Conservation (phyloP, 495 filamentous ascomycete genomes). For the Neurospora sp. region DNA sequence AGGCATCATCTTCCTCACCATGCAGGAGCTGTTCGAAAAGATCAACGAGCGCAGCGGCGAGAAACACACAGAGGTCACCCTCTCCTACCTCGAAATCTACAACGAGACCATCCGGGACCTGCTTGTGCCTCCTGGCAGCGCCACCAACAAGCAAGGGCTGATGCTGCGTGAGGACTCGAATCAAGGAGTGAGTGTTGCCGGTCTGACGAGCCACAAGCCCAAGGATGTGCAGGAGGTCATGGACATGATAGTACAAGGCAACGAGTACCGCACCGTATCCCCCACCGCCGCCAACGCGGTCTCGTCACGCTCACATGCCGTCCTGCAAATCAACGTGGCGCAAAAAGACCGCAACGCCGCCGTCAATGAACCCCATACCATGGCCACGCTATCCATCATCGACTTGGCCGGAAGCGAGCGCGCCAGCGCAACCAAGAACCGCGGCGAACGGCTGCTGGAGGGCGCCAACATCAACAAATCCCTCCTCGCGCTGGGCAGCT, state of each 20-base stretch:
- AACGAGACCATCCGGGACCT: slow-evolving; percentile 98
- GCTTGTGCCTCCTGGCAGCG: slow-evolving; percentile 69
- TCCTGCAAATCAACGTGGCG: slow-evolving; percentile 92
- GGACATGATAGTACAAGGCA: slow-evolving; percentile 97
- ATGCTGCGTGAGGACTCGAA: slow-evolving; percentile 94
- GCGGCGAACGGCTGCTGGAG: slow-evolving; percentile 83
- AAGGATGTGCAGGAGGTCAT: slow-evolving; percentile 84
- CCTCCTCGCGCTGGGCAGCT: slow-evolving; percentile 86
- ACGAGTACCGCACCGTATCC: slow-evolving; percentile 90
- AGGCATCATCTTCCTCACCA: slow-evolving; percentile 96
- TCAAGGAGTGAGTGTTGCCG: slow-evolving; percentile 85
- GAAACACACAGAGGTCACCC: slow-evolving; percentile 79
- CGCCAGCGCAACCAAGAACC: slow-evolving; percentile 92
- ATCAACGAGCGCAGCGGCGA: slow-evolving; percentile 78
- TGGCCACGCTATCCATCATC: slow-evolving; percentile 97
- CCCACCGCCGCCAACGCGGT: slow-evolving; percentile 97
- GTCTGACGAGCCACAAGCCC: slow-evolving; percentile 84
- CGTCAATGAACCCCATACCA: slow-evolving; percentile 89
- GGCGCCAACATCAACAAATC: slow-evolving; percentile 99
- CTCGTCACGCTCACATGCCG: slow-evolving; percentile 95
- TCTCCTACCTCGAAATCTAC: slow-evolving; percentile 98
- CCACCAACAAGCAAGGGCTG: slow-evolving; percentile 56
- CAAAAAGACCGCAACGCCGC: slow-evolving; percentile 90
- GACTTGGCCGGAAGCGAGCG: slow-evolving; percentile 94
- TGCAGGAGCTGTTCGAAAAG: slow-evolving; percentile 96